Conservation (phyloP, 2,329 filamentous ascomycete genomes). For the Clarireedia paspali region DNA sequence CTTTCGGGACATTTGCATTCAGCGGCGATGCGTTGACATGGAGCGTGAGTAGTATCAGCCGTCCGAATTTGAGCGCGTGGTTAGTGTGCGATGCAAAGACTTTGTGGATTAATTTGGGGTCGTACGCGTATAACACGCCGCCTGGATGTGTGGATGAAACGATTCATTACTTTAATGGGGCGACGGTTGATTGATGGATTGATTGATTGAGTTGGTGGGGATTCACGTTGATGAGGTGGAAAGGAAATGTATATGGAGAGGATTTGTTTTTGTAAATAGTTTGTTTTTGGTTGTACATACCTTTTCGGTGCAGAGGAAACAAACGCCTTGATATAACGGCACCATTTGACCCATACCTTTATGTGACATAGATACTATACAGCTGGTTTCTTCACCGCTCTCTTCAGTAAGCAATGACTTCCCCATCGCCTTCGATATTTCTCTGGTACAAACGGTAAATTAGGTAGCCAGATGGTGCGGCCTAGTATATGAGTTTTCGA, state of each 20-base stretch:
- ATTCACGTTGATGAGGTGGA: neutral
- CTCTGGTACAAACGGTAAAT: conserved; percentile 60
- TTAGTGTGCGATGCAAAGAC: conserved; percentile 45
- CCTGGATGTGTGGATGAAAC: conserved; percentile 51
- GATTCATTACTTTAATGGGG: conserved; percentile 38
- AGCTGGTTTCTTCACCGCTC: conserved; percentile 31
- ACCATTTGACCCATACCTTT: neutral
- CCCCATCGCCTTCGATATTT: conserved; percentile 73
- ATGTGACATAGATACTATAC: neutral
- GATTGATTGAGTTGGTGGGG: neutral
- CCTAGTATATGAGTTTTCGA: conserved; percentile 65
- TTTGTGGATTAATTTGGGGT: conserved; percentile 51
- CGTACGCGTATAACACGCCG: conserved; percentile 50
- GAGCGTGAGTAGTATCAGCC: conserved; percentile 38
- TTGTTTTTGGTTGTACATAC: conserved; percentile 5
- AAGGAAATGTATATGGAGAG: neutral
- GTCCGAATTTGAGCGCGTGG: conserved; percentile 52
- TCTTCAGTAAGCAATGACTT: conserved; percentile 73
- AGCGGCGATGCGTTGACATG: conserved; percentile 52
- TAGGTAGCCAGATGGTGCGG: conserved; percentile 75
- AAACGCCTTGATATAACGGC: neutral
- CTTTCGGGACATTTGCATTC: conserved; percentile 49
- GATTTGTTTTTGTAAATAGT: neutral
- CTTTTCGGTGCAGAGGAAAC: conserved; percentile 1
- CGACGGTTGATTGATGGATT: conserved; percentile 23